Percentiles rank a stretch among this genome's conserved stretches.
Conservation (phyloP, 2,329 filamentous ascomycete genomes). For the Scytalidium sp. region DNA sequence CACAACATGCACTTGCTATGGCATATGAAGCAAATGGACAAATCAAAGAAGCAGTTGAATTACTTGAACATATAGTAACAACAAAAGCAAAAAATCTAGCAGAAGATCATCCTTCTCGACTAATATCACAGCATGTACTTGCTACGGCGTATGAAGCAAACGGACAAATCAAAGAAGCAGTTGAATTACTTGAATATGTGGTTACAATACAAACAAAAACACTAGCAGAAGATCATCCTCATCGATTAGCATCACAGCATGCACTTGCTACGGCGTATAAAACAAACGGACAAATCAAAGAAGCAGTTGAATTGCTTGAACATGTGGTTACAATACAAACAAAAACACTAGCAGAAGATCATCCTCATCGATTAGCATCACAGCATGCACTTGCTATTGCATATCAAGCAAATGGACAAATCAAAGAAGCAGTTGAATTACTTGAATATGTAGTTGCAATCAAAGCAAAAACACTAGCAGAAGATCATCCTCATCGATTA, state of each 20-base stretch:
- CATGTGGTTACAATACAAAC: too few species aligned
- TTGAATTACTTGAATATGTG: too few species aligned
- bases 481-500: not conserved
- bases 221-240: constrained; percentile 1
- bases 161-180: too few species aligned
- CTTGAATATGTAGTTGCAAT: not conserved
- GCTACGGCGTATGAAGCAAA: not conserved
- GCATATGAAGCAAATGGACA: constrained; percentile 7
- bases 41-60: too few species aligned
- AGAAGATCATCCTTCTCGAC: not conserved
- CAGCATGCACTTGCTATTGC: constrained; percentile 3
- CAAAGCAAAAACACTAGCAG: not conserved
- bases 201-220: too few species aligned
- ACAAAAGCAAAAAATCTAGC: constrained; percentile 1
- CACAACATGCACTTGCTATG: constrained; percentile 2
- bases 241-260: constrained; percentile 2
- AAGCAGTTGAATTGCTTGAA: too few species aligned
- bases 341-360: constrained; percentile 9
- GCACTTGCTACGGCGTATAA: constrained; percentile 1
- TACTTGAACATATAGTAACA: too few species aligned
- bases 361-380: constrained; percentile 2
- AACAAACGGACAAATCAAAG: constrained; percentile 8
- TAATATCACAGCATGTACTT: not conserved
- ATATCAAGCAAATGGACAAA: constrained; percentile 7
- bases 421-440: not conserved